Conservation (phyloP, 257 asterid species). For the Solanum gandarillasii region DNA sequence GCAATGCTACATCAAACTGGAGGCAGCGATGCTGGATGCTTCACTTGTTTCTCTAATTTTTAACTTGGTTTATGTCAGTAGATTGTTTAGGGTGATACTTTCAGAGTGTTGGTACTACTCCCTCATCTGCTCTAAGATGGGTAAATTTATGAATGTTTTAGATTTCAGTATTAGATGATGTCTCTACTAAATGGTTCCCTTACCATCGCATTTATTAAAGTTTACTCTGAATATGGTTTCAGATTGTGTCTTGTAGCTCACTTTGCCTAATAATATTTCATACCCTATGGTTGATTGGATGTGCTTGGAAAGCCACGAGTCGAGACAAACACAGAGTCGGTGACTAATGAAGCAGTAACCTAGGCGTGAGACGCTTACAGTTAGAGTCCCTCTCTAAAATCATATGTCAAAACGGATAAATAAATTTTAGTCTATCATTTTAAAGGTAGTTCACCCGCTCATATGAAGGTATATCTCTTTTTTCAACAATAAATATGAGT, state of each 20-base stretch:
- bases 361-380: no score
- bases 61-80: not conserved
- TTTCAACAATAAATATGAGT: no score
- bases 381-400: no score
- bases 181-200: not conserved
- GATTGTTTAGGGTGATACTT: not conserved
- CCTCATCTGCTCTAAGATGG: not conserved
- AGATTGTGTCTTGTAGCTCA: not conserved
- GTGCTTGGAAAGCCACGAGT: not conserved
- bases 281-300: not conserved
- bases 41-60: not conserved
- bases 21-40: not conserved
- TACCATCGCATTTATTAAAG: not conserved
- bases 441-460: no score
- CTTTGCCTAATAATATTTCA: not conserved
- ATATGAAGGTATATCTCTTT: no score
- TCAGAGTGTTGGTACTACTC: not conserved
- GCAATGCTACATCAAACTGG: constrained; percentile 26
- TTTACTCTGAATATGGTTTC: not conserved
- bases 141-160: not conserved
- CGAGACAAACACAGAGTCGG: no score
- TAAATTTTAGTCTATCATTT: no score
- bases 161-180: not conserved
- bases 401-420: no score
- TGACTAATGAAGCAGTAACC: not conserved